Conservation (phyloP, 2,329 filamentous ascomycete species). For the Sclerotinia minor region DNA sequence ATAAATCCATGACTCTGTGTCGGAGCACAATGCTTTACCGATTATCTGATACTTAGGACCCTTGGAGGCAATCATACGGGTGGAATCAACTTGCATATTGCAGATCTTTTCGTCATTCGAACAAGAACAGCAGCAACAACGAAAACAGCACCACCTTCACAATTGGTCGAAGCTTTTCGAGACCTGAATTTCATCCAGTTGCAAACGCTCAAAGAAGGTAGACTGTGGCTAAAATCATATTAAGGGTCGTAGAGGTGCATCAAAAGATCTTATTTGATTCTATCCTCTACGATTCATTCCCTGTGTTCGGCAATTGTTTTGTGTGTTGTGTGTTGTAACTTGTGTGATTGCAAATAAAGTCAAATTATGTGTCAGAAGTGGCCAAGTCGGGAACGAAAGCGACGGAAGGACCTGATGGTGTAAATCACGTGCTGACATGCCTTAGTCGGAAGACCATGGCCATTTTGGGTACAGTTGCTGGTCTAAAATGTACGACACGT, state of each 20-base stretch:
- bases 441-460: not conserved
- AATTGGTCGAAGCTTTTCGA: not conserved
- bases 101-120: constrained; percentile 12
- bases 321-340: not conserved
- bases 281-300: not conserved
- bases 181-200: constrained; percentile 5
- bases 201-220: constrained; percentile 4
- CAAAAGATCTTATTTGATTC: not conserved
- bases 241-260: not conserved
- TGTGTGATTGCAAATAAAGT: not conserved
- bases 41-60: constrained; percentile 9
- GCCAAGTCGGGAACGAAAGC: not conserved
- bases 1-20: constrained; percentile 10
- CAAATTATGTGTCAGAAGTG: not conserved
- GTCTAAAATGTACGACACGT: not conserved
- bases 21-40: not conserved
- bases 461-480: not conserved
- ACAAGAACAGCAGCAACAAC: not conserved
- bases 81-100: not conserved
- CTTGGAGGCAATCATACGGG: constrained; percentile 11
- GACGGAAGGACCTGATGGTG: not conserved
- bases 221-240: not conserved
- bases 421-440: not conserved
- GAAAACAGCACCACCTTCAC: not conserved
- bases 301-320: not conserved